Conservation (phyloP, 2,329 filamentous ascomycete species). For the Sporothrix schenckii region DNA sequence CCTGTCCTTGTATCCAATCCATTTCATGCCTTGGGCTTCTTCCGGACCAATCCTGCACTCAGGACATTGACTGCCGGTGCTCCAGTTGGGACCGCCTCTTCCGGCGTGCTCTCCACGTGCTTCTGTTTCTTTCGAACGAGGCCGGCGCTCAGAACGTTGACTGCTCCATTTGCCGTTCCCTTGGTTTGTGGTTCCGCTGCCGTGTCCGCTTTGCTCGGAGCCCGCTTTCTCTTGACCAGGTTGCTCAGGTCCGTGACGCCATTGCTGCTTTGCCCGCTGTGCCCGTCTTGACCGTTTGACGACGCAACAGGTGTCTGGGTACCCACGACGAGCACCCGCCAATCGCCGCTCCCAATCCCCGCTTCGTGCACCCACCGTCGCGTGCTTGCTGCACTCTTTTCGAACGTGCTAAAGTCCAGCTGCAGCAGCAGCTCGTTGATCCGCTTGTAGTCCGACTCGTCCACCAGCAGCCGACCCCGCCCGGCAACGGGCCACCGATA, state of each 20-base stretch:
- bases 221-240: conserved; percentile 48
- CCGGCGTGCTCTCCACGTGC: conserved; percentile 34
- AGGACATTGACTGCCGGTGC: conserved; percentile 48
- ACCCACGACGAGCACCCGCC: conserved; percentile 58
- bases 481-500: conserved; percentile 67
- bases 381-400: conserved; percentile 66
- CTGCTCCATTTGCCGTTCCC: conserved; percentile 21
- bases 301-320: conserved; percentile 40
- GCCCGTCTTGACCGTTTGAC: conserved; percentile 16
- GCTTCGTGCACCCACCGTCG: conserved; percentile 71
- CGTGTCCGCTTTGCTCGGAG: conserved; percentile 38
- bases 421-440: conserved; percentile 70
- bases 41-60: conserved; percentile 50
- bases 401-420: conserved; percentile 70
- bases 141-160: conserved; percentile 45
- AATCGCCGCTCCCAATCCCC: conserved; percentile 53
- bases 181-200: not conserved
- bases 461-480: conserved; percentile 65
- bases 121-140: conserved; percentile 58
- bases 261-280: conserved; percentile 25
- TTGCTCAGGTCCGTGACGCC: conserved; percentile 52
- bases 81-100: conserved; percentile 33
- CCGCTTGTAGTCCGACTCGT: conserved; percentile 66
- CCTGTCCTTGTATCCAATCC: not conserved
- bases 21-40: conserved; percentile 55